A percentile compares a stretch with the other conserved stretches of the same genome.
Evolutionary conservation across 108 stramenopile species (phyloP).

Genomic region (Pelagomonas calceolata): DNA sequence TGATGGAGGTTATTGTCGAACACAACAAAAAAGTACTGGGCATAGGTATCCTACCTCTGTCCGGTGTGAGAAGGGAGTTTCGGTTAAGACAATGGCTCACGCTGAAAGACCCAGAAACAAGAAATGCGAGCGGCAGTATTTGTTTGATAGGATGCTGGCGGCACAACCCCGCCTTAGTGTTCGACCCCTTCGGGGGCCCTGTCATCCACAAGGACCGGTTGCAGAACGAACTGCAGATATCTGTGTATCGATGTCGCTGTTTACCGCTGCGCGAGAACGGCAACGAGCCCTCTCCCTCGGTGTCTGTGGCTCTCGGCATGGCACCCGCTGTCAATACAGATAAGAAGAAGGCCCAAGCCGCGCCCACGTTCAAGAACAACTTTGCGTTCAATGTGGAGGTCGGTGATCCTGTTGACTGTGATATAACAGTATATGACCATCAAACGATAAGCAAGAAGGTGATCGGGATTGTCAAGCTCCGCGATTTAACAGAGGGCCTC

Average conservation of each 20-base stretch:
- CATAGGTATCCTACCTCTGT: no score
- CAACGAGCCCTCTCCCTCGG: neutral
- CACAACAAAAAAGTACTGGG: no score
- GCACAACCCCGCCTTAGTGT: constrained; percentile 9
- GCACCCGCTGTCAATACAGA: no score
- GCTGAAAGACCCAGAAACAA: no score
- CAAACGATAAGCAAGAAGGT: neutral
- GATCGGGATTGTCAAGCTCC: neutral
- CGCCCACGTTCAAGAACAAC: neutral
- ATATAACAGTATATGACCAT: neutral
- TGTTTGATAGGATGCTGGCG: neutral
- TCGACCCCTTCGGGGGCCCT: neutral
- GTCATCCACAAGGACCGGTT: neutral
- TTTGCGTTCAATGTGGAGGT: neutral
- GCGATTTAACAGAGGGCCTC: neutral
- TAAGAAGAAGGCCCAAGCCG: neutral
- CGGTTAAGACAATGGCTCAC: neutral
- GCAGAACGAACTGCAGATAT: neutral
- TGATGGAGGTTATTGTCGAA: neutral
- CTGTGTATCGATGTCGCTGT: neutral
- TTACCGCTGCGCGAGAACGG: neutral
- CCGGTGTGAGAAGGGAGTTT: no score
- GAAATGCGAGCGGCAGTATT: no score
- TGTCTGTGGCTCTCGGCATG: no score
- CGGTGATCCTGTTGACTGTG: neutral